Evolutionary conservation across 2,329 filamentous ascomycete genomes (phyloP), one percentile per base, ranked within the genome.

Genomic region (Eutypella sp.): DNA sequence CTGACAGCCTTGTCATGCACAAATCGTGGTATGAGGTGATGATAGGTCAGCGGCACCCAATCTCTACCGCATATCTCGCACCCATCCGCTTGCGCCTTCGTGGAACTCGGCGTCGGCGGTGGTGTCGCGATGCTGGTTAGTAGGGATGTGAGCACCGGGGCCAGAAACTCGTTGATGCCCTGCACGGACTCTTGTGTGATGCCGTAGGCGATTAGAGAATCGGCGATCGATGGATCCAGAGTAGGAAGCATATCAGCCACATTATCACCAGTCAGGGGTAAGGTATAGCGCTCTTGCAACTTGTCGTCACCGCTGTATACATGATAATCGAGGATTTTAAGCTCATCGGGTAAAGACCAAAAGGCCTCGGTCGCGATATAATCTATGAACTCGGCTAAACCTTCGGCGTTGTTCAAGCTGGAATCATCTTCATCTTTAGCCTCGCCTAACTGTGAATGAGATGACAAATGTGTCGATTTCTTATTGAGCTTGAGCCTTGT

Each of bases 11-110:
- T 89, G 7, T 78, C 82, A 65, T 95, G 89, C 48, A 89, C 82
- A 37, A 79, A 77, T 34, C 81, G 78, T n/a, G 89, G 89, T 44
- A 95, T 90, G 37, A 95, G 70, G 67, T 95, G 89, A 61, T 95
- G 89, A 62, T 93, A 95, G 1, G 85, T 87, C 49, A 93, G 66
- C 8, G 81, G 80, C 19, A 93, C 79, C 80, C 87, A 89, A 50
- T 81, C 78, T 1, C 89, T 74, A 2, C 73, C 78, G 63, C 89
- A 95, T 20, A 95, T 77, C 68, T 95, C 89, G 65, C 89, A 95
- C 4, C 71, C 74, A 3, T 66, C 61, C 0, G 71, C 75, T 1
- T 69, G 57, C 4, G 67, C 60, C 20, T 78, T 75, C 1, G 84
- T 85, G 0, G 73, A 68, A 1, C 70, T 67, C 57, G 84, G 84